Evolutionary conservation across 2,329 filamentous ascomycete genomes (phyloP), one percentile per base, ranked within the genome.

Genomic region (Stagonosporopsis chrysanthemi): DNA sequence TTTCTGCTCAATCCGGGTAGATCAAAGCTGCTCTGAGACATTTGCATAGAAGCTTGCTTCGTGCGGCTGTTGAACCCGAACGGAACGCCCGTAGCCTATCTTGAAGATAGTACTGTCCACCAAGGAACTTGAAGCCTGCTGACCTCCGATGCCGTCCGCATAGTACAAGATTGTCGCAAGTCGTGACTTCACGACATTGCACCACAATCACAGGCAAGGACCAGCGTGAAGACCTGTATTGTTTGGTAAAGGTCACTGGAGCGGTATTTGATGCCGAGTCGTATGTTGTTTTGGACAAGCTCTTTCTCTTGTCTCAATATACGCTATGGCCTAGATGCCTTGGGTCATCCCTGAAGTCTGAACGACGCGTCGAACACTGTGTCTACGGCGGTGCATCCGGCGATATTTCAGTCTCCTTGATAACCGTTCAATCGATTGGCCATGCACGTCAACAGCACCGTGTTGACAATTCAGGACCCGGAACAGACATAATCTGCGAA

Each of bases 1-100:
- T 14, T 40, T 57, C 22, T 43, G 33, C 11, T 40, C 6, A 36
- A 29, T 39, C 24, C 31, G 36, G 36, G 35, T 36, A 35, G 17
- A 23, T 19, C 28, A 28, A 19, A 29, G 39, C 44, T 50, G 33
- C 44, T 23, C 15, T 43, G 19, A 31, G 42, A 56, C 47, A 38
- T 39, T 24, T 31, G 14, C 17, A 38, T 17, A 15, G 14, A 15
- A 14, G 9, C 6, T 23, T 35, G 1, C 38, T 31, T 29, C 29
- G 7, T 42, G 33, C 38, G 28, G 47, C 19, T 39, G 29, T 14
- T 4, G 19, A 15, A 19, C 19, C 26, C 17, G 23, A 29, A 7
- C 23, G 26, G 6, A 4, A 31, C 11, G 8, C 14, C 47, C 15
- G 23, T 31, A 39, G 28, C 33, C 12, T 5, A 17, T 17, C 5